These are phyloP conservation scores for Carpinus fangiana DNA, from an alignment of 306 rosid species.

Conservation along the genomic window DNA sequence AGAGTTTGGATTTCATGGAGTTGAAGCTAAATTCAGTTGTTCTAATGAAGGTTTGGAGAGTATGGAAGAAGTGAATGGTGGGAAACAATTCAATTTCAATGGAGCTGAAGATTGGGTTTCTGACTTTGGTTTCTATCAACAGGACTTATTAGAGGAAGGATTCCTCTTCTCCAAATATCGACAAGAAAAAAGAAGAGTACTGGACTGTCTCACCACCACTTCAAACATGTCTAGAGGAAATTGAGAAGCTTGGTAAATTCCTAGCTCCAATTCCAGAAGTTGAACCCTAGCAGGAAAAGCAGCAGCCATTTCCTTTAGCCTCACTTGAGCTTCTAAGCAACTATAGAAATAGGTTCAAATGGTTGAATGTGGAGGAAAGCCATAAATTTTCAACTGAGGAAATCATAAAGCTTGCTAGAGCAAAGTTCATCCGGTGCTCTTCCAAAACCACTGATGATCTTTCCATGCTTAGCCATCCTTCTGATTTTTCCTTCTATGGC, in stretches of 20 bases:
- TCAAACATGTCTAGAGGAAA: constrained; percentile 27
- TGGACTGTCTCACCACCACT: constrained; percentile 39
- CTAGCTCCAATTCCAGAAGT: constrained; percentile 20
- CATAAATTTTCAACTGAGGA: constrained; percentile 57
- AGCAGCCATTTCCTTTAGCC: constrained; percentile 31
- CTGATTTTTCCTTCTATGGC: constrained; percentile 37
- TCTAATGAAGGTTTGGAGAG: constrained; percentile 28
- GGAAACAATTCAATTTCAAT: constrained; percentile 18
- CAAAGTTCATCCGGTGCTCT: constrained; percentile 56
- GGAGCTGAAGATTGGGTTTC: constrained; percentile 29
- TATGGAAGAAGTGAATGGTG: constrained; percentile 16
- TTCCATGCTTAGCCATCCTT: constrained; percentile 43
- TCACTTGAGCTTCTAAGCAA: constrained; percentile 54
- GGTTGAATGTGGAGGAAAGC: constrained; percentile 16
- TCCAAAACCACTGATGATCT: constrained; percentile 25
- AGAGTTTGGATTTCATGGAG: constrained; percentile 21
- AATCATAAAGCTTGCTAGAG: constrained; percentile 56
- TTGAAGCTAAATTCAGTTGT: constrained; percentile 36
- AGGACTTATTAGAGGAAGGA: constrained; percentile 20
- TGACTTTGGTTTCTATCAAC: constrained; percentile 24
- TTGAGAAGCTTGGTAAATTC: constrained; percentile 22
- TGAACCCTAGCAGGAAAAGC: constrained; percentile 26
- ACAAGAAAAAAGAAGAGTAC: constrained; percentile 16
- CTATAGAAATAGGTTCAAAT: constrained; percentile 41
- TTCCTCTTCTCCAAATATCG: constrained; percentile 30